phyloP scores from a whole-genome alignment of 495 filamentous ascomycete genomes.

The Penicillium paradoxum region DNA sequence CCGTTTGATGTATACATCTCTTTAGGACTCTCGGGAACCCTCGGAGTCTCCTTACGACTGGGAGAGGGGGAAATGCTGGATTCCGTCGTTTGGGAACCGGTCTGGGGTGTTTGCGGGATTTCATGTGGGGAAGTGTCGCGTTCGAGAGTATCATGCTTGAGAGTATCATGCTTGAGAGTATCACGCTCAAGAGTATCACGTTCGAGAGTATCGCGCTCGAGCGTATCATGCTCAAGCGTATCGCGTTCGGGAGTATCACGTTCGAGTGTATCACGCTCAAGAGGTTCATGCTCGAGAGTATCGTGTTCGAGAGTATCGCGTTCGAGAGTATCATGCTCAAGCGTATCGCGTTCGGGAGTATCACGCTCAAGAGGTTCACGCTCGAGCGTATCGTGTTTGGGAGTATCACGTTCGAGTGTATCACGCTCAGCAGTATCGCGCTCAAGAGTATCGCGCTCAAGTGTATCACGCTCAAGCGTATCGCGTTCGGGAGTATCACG shows the following conservation, averaged over 20 bases:
- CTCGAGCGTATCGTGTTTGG: not conserved
- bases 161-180: too few relatives aligned
- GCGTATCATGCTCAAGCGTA: conserved; percentile 10
- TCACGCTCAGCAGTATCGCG: not conserved
- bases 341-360: not conserved
- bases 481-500: not conserved
- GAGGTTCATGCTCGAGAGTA: conserved; percentile 2
- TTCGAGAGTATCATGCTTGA: conserved; percentile 13
- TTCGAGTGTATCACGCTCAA: conserved; percentile 15
- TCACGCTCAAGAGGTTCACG: conserved; percentile 17
- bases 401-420: conserved; percentile 17
- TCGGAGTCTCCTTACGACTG: conserved; percentile 11
- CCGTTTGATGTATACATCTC: conserved; percentile 19
- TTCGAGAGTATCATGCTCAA: conserved; percentile 15
- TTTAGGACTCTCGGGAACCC: conserved; percentile 13
- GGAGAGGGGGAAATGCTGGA: not conserved
- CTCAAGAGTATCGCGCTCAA: conserved; percentile 15
- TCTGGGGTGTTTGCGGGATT: not conserved
- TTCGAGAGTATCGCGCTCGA: conserved; percentile 15
- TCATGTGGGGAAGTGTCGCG: conserved; percentile 5
- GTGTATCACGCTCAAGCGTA: too few relatives aligned
- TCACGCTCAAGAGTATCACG: not conserved
- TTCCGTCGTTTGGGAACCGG: conserved; percentile 1
- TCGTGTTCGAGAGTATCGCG: conserved; percentile 6
- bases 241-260: not conserved